phyloP scores from a whole-genome alignment of 768 basidiomycete genomes.

The Pholiota microspora region DNA sequence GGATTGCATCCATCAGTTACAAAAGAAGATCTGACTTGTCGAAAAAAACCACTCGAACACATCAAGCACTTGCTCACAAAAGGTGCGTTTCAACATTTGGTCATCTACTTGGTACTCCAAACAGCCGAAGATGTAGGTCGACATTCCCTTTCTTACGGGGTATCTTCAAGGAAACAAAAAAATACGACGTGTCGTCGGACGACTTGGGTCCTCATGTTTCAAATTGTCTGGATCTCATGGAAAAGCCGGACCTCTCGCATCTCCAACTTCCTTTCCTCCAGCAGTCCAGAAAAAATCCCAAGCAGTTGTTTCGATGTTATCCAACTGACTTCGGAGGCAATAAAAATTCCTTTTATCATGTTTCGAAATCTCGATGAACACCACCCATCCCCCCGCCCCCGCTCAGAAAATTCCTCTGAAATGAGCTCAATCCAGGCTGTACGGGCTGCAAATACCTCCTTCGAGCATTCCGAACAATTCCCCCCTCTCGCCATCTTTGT shows the following conservation, averaged over 20 bases:
- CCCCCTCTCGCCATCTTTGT: constrained; percentile 34
- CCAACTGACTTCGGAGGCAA: not conserved
- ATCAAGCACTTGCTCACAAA: no score
- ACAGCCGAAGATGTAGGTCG: no score
- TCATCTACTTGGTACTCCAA: no score
- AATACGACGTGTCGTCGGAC: not conserved
- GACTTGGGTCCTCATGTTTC: not conserved
- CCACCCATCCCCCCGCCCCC: not conserved
- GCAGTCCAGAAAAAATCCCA: not conserved
- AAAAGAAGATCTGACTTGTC: no score
- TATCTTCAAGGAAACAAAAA: not conserved
- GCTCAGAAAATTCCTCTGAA: not conserved
- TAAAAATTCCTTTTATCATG: constrained; percentile 11
- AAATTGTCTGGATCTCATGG: constrained; percentile 1
- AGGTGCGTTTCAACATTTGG: no score
- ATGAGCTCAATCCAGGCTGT: constrained; percentile 4
- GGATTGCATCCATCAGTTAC: no score
- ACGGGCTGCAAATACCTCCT: constrained; percentile 2
- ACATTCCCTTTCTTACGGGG: not conserved
- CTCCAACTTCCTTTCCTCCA: not conserved
- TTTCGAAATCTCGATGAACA: not conserved
- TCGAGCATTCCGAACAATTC: constrained; percentile 7
- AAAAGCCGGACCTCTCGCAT: not conserved
- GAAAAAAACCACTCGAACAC: no score
- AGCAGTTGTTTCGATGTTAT: not conserved